Base-by-base conservation (phyloP, 106 monocot species). In the Phalaenopsis aphrodite region DNA sequence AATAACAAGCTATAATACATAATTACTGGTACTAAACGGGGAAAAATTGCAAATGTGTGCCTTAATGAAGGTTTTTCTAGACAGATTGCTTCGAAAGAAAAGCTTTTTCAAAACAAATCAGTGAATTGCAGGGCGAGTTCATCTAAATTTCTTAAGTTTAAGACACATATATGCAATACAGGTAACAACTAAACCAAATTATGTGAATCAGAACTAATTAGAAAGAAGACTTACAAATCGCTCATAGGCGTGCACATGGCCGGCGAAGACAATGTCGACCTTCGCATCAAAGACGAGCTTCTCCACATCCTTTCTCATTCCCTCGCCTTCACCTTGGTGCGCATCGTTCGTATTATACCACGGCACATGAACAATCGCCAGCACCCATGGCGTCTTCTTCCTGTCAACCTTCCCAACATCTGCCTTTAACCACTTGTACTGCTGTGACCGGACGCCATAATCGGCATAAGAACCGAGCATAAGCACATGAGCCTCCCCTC, bases 201-300 rank as follows among this genome's bases (percentile, higher is more conserved):
- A 30, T 30, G 30, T 30, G 0, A 30, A 30, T 30, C 30, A 30
- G 30, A 30, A 30, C 0, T 30, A 30, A 30, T 3, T 1, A 45
- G 11, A 52, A 52, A 52, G 12, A 52, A 52, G 8, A 86, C 96
- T 88, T 86, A 96, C 96, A 49, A 91, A 92, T 21, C 96, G 85
- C 78, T 96, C 91, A 61, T 96, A 96, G 7, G 96, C 95, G 73
- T 95, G 95, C 42, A 93, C 93, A 68, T 95, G 95, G 0, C 93
- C 93, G 1, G 86, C 89, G 73, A 96, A 91, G 76, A 96, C 84
- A 56, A 84, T 77, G 66, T 93, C 96, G 14, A 93, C 96, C 3
- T 82, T 78, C 30, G 89, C 89, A 0, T 80, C 61, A 49, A 84
- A 91, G 8, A 96, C 83, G 43, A 91, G 10, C 5, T 15, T 12